Base-by-base conservation (phyloP, 2,329 filamentous ascomycete species). In the Dactylonectria macrodidyma region DNA sequence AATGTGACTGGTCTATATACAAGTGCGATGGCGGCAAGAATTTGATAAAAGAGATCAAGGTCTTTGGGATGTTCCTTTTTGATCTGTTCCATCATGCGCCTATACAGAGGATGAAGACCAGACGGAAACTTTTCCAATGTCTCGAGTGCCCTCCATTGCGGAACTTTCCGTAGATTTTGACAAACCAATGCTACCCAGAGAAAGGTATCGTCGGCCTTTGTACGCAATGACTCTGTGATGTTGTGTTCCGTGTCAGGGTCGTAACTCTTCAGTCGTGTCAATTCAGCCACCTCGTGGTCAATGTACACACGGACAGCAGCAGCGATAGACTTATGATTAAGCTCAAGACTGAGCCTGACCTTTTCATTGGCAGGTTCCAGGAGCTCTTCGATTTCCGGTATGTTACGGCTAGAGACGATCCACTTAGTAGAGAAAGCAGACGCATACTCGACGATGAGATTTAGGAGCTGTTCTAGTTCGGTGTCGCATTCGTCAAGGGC, bases 401-500 rank as follows among this genome's bases (percentile, higher is more conserved):
- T 50, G 22, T 57, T 50, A 4, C 60, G 52, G 14, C 60, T 56
- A 4, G 51, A 62, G 5, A 62, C 22, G 3, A 62, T 26, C 52
- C 51, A 56, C 16, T 57, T 57, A n/a, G 22, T 5, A 1, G 22
- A 12, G 6, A 30, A n/a, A 9, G 54, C 14, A 3, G 10, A 16
- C 4, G 48, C 54, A 19, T 10, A 12, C 14, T 16, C n/a, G n/a
- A 48, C 26, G 11, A 55, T 38, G n/a, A 62, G 14, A 11, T 26
- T 8, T 11, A 48, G 8, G 19, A 55, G 10, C 3, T 19, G n/a
- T 22, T 38, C 16, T 2, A 24, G n/a, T 3, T 26, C 30, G 2
- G n/a, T 26, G 4, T 5, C 24, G 14, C 59, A 62, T 33, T 62
- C 59, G 22, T 62, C 59, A n/a, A 62, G 12, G 1, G 59, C 59